phyloP scores from a whole-genome alignment of 2,329 filamentous ascomycete species.

The Fusarium beomiforme region DNA sequence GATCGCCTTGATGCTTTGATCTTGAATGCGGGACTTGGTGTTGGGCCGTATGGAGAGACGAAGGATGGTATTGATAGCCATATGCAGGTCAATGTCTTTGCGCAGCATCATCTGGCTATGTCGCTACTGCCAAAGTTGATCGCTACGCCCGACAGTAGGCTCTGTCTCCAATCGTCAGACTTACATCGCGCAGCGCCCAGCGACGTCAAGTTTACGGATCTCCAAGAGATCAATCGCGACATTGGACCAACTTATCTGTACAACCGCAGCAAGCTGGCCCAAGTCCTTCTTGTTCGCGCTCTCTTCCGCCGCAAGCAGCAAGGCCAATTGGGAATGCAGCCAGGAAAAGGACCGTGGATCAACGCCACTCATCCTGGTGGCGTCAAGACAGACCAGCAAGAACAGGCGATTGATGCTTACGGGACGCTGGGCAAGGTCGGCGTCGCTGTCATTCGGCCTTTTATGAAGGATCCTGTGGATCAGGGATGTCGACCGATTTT shows the following conservation, averaged over 20 bases:
- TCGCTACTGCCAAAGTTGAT: constrained; percentile 1
- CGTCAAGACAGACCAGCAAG: constrained; percentile 3
- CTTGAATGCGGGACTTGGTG: constrained; percentile 1
- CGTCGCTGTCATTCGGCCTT: neutral
- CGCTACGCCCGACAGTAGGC: constrained; percentile 2
- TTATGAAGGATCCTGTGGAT: constrained; percentile 4
- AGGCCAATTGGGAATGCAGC: neutral
- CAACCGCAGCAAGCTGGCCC: constrained; percentile 1
- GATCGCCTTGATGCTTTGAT: neutral
- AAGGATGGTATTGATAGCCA: constrained; percentile 11
- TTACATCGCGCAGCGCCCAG: neutral
- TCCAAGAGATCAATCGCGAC: neutral
- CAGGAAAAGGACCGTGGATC: constrained; percentile 4
- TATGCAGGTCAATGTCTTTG: constrained; percentile 14
- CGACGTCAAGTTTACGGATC: neutral
- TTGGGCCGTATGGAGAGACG: constrained; percentile 1
- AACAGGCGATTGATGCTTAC: constrained; percentile 4
- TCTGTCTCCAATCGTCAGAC: neutral
- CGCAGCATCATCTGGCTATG: constrained; percentile 16
- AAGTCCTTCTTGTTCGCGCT: neutral
- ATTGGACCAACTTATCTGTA: neutral
- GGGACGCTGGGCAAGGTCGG: constrained; percentile 5
- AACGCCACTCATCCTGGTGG: constrained; percentile 12
- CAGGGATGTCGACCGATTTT: constrained; percentile 5
- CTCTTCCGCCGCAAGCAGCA: neutral